Evolutionary conservation across 345 rosid species (phyloP), one percentile per base, ranked within the genome.

Genomic region (Brassica carinata): DNA sequence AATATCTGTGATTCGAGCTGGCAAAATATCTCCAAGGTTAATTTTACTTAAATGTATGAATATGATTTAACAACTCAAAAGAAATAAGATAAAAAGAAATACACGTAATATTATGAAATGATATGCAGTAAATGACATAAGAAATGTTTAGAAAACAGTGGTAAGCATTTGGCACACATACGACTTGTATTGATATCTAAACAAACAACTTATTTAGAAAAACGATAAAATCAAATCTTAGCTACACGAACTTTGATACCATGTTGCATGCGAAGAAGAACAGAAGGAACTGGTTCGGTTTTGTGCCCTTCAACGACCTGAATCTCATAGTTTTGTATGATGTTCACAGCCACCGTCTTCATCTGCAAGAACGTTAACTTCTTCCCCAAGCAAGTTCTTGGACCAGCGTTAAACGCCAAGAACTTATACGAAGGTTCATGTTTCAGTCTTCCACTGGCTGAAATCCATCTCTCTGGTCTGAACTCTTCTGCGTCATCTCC

Each of bases 381-480:
- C 58, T 84, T 87, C 10, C 91, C 91, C 0, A 87, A 8, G 63
- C 89, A 87, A 61, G 85, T 79, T 65, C 87, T 85, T 0, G 91
- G 90, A 45, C 89, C 89, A 0, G 87, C 88, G 69, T 82, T 84
- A 70, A 89, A 89, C 2, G 90, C 78, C 1, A 79, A 38, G 72
- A 89, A 89, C 84, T 88, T 86, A 76, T 79, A 82, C 0, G 90
- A 85, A 4, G 91, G 90, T n/a, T 68, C 45, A 51, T 30, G 75
- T 19, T n/a, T 80, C 43, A 76, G 68, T 23, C 27, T 62, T 70
- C 82, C 85, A 11, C 9, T 34, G 4, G 53, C 65, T 9, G 73
- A 77, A 55, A 85, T 77, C 84, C 85, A 82, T 61, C 48, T 38
- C 43, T 40, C 48, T 40, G 48, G 48, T 40, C 48, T 40, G 48